Evolutionary conservation across 371 early-diverging fungal genomes (phyloP).

Genomic region (Dichotomocladium elegans): DNA sequence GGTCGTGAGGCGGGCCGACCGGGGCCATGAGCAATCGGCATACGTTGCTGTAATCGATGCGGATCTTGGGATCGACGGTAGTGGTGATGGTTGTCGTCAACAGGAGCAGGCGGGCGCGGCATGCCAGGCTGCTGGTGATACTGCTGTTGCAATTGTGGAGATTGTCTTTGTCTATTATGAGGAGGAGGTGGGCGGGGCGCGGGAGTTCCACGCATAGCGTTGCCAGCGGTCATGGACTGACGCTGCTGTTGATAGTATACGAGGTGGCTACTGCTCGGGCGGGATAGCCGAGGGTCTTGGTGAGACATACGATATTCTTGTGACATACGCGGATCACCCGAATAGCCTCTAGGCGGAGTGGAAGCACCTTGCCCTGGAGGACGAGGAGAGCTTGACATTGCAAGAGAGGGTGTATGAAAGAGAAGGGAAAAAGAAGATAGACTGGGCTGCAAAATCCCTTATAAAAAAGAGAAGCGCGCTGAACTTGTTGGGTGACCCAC

Average conservation of each 20-base stretch:
- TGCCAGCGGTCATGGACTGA: slow-evolving; percentile 1
- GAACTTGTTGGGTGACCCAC: too few species aligned
- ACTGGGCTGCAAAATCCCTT: slow-evolving; percentile 7
- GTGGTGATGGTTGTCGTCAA: background rate
- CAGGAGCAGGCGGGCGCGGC: too few species aligned
- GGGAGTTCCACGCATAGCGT: background rate
- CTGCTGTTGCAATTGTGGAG: background rate
- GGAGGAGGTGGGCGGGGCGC: background rate
- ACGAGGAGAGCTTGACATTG: background rate
- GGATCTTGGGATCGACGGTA: background rate
- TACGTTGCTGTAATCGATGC: background rate
- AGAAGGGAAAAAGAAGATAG: slow-evolving; percentile 1
- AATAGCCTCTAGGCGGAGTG: background rate
- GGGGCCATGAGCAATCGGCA: slow-evolving; percentile 15
- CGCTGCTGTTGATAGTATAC: background rate
- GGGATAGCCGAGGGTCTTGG: slow-evolving; percentile 8
- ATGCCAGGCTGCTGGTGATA: too few species aligned
- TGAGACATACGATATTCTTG: too few species aligned
- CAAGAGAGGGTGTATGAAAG: background rate
- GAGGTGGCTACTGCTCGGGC: background rate
- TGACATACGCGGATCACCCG: background rate
- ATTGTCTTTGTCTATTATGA: background rate
- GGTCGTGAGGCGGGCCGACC: slow-evolving; percentile 22
- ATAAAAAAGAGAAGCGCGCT: too few species aligned
- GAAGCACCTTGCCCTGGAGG: background rate